Conservation (phyloP, 768 basidiomycete species). For the Butyriboletus loyo region DNA sequence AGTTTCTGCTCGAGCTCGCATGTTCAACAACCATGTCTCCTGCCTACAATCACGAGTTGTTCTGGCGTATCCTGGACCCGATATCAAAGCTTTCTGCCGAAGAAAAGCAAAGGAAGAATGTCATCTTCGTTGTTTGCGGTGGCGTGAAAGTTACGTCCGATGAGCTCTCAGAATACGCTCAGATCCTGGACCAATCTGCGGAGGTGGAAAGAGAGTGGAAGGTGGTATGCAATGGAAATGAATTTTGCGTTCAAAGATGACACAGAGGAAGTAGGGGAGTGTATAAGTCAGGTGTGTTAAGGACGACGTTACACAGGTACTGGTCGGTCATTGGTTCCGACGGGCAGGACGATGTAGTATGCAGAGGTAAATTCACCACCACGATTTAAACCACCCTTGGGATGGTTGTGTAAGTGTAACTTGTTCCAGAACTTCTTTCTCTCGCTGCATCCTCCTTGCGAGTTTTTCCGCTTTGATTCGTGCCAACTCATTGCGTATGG, state of each 20-base stretch:
- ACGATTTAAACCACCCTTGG: conserved; percentile 27
- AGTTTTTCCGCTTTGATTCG: conserved; percentile 66
- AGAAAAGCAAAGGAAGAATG: conserved; percentile 18
- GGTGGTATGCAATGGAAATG: conserved; percentile 29
- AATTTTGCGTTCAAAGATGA: conserved; percentile 20
- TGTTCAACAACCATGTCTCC: conserved; percentile 68
- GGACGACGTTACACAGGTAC: conserved; percentile 17
- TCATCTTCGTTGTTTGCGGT: conserved; percentile 24
- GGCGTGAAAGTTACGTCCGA: conserved; percentile 65
- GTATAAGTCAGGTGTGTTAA: neutral
- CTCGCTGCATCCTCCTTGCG: conserved; percentile 41
- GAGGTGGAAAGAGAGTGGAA: conserved; percentile 28
- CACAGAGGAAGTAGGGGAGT: neutral
- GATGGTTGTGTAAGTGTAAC: conserved; percentile 16
- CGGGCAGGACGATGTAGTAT: neutral
- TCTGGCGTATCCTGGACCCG: conserved; percentile 39
- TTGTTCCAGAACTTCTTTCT: conserved; percentile 34
- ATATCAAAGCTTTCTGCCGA: conserved; percentile 20
- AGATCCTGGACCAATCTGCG: conserved; percentile 36
- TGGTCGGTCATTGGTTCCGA: neutral
- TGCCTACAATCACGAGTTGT: conserved; percentile 57
- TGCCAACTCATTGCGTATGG: conserved; percentile 65
- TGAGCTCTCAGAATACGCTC: conserved; percentile 49
- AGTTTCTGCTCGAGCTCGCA: conserved; percentile 69
- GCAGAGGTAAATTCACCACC: conserved; percentile 17